Conservation (phyloP, 768 basidiomycete species). For the Tylopilus felleus region DNA sequence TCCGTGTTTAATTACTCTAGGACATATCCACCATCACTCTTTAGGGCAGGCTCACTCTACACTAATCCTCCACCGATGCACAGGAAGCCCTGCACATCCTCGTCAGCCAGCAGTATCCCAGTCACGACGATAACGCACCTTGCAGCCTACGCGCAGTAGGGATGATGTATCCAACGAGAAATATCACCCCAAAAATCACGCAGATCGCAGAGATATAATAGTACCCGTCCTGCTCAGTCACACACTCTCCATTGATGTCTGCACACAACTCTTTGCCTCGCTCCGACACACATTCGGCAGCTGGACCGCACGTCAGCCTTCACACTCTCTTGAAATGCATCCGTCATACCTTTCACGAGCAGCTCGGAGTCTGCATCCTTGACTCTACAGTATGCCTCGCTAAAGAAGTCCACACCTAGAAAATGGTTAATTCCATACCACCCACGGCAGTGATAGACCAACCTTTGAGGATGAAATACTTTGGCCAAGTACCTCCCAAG, state of each 20-base stretch:
- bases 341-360: conserved; percentile 48
- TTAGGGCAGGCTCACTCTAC: conserved; percentile 35
- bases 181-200: conserved; percentile 66
- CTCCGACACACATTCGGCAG: conserved; percentile 88
- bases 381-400: conserved; percentile 78
- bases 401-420: conserved; percentile 83
- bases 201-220: conserved; percentile 83
- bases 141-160: conserved; percentile 85
- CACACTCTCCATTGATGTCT: conserved; percentile 73
- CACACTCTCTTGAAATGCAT: not conserved
- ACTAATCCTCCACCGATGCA: conserved; percentile 69
- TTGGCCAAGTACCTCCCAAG: conserved; percentile 97
- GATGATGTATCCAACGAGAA: conserved; percentile 72
- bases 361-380: conserved; percentile 52
- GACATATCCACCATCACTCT: conserved; percentile 8
- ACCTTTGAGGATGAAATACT: conserved; percentile 94
- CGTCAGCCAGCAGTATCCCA: conserved; percentile 2
- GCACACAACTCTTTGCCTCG: conserved; percentile 79
- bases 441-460: not conserved
- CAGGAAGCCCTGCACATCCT: conserved; percentile 53
- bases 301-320: conserved; percentile 37
- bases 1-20: conserved; percentile 18
- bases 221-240: conserved; percentile 88
- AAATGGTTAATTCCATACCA: conserved; percentile 9
- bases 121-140: conserved; percentile 47